Evolutionary conservation across 2,329 filamentous ascomycete species (phyloP), one percentile per base, ranked within the genome.

Genomic region (Leptosphaerulina australis): DNA sequence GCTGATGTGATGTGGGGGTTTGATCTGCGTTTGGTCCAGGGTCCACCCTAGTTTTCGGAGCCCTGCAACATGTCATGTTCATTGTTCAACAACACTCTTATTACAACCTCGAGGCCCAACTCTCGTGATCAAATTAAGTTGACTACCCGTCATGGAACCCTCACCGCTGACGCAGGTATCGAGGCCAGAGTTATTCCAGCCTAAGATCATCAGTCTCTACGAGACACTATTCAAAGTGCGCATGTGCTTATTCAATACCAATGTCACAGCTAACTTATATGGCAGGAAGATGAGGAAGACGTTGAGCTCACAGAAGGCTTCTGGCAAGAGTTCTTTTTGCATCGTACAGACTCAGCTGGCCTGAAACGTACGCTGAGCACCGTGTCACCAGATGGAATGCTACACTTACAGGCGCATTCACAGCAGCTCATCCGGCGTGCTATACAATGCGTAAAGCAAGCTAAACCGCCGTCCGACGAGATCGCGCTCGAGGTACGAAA

Each of bases 271-370:
- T 70, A 36, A 67, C 44, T 21, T 7, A 6, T 14, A 24, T 12
- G 71, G 88, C 50, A 72, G 66, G 64, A 70, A 30, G 69, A 74
- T 10, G 71, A 78, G 76, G 84, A 87, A 58, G 82, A 88, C 51
- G 74, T 78, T 41, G 87, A 91, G 21, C 88, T 88, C 55, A 83
- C 90, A 0, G 91, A 96, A 53, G 93, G 91, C 33, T 99, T 97
- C 76, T 99, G 94, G 94, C 83, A 85, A 60, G 94, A 97, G 74
- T 91, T 99, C 76, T 99, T 99, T 73, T 82, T 99, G 28, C 80
- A 97, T 50, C 86, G 86, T 56, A 92, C 93, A 17, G 91, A 97
- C 69, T 81, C 84, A 45, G 72, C 79, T 4, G 82, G 85, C 38
- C 77, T 99, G 58, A 83, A 84, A 69, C 77, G 76, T 39, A 82